Percentiles rank a stretch among this genome's conserved stretches.
These are phyloP conservation scores for Saccharomyces hybrid DNA, from an alignment of 1,139 yeast species.

Conservation along the genomic window DNA sequence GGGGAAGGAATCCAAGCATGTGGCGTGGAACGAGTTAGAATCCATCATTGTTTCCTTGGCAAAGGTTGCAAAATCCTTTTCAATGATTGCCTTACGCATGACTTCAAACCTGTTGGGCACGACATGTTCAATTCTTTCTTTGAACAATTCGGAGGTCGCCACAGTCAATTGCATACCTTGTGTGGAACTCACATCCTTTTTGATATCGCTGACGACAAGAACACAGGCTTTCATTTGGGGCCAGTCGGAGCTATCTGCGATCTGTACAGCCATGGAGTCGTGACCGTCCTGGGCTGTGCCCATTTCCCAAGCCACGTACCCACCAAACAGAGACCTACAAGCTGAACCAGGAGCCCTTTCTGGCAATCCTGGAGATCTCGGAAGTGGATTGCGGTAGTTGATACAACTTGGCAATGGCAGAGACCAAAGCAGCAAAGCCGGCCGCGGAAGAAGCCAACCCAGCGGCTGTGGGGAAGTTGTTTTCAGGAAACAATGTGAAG, in stretches of 20 bases:
- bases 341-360: conserved; percentile 99
- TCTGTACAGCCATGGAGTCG: conserved; percentile 88
- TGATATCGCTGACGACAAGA: conserved; percentile 84
- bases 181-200: conserved; percentile 91
- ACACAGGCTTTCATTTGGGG: conserved; percentile 87
- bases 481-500: conserved; percentile 86
- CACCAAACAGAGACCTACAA: conserved; percentile 92
- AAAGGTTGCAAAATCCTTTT: conserved; percentile 66
- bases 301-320: conserved; percentile 99
- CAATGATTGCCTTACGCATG: conserved; percentile 70
- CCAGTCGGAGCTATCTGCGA: conserved; percentile 84
- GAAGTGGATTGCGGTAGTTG: conserved; percentile 73
- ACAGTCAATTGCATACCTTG: conserved; percentile 96
- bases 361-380: conserved; percentile 84
- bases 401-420: conserved; percentile 75
- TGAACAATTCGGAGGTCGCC: conserved; percentile 75
- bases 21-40: conserved; percentile 95
- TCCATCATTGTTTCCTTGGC: conserved; percentile 92
- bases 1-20: conserved; percentile 88
- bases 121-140: conserved; percentile 64
- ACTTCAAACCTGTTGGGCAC: conserved; percentile 78
- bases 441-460: conserved; percentile 98
- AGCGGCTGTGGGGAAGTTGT: conserved; percentile 98
- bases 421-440: conserved; percentile 92
- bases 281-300: conserved; percentile 64